These are phyloP conservation scores for Eutrema japonicum DNA, from an alignment of 345 rosid species.

Conservation along the genomic window DNA sequence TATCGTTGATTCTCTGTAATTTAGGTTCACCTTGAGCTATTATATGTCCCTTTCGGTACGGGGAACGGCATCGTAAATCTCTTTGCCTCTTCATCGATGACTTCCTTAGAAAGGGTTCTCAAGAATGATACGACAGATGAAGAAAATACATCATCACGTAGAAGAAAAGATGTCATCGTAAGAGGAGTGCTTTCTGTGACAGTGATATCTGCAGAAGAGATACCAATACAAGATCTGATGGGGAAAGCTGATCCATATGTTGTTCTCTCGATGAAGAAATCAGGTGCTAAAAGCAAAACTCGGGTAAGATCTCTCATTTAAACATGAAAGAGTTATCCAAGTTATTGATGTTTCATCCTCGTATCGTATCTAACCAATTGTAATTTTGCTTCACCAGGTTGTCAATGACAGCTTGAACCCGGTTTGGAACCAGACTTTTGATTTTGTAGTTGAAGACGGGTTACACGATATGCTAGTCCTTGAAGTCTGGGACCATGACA, in stretches of 20 bases:
- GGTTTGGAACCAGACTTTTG: conserved; percentile 97
- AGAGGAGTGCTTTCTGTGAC: conserved; percentile 94
- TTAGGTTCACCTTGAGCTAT: conserved; percentile 95
- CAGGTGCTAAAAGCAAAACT: conserved; percentile 75
- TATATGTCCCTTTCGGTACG: conserved; percentile 80
- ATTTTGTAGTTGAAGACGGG: conserved; percentile 97
- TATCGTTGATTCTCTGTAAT: conserved; percentile 25
- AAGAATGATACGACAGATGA: conserved; percentile 60
- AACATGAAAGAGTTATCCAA: conserved; percentile 20
- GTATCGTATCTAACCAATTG: background rate
- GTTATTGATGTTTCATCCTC: conserved; percentile 2
- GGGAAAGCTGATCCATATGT: conserved; percentile 98
- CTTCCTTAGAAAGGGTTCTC: conserved; percentile 88
- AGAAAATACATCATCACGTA: conserved; percentile 54
- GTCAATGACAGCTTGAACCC: conserved; percentile 92
- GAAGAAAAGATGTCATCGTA: conserved; percentile 78
- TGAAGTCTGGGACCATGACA: conserved; percentile 96
- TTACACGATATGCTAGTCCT: conserved; percentile 93
- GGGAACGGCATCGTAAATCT: conserved; percentile 68
- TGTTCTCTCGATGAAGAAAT: conserved; percentile 85
- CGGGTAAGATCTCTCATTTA: conserved; percentile 57
- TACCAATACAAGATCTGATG: conserved; percentile 80
- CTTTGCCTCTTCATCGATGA: conserved; percentile 62
- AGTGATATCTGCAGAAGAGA: conserved; percentile 91
- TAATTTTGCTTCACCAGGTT: conserved; percentile 56